Evolutionary conservation across 2,329 filamentous ascomycete genomes (phyloP), one percentile per base, ranked within the genome.

Genomic region (Arthrinium phaeospermum): DNA sequence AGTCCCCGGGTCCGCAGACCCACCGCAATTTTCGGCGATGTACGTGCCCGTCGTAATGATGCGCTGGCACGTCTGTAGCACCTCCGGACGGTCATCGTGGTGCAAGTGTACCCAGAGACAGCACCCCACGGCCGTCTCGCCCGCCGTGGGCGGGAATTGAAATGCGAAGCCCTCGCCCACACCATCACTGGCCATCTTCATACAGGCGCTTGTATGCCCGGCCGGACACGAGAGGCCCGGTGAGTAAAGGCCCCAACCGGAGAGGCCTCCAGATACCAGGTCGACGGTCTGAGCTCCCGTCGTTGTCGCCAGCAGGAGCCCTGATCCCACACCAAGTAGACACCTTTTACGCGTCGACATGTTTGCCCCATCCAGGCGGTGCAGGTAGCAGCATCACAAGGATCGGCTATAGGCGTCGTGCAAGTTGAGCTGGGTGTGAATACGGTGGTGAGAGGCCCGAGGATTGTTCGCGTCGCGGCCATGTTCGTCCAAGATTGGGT

Each of bases 241-340:
- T 2, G 72, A 73, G 37, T 73, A 73, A 30, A 73, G 68, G 6
- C 72, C 72, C 70, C 72, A 71, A 4, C 72, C 72, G 16, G 3
- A 4, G 1, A 67, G 37, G 22, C 16, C 37, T 4, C 13, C 10
- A 2, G 6, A 12, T 7, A 19, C 2, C 45, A 49, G 8, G 8
- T 64, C 22, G n/a, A 46, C 16, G 10, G 51, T 47, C n/a, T 4
- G 2, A 19, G 61, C 22, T n/a, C 57, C 70, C 3, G 22, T 45
- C 10, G 61, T 47, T 10, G 12, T 30, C 24, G 70, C 70, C 57
- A 68, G 57, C 70, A 71, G 14, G 41, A 53, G 44, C 30, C 4
- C 6, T 16, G 27, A 64, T 71, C 70, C 2, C 16, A 37, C 4
- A 46, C 27, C n/a, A n/a, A n/a, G n/a, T n/a, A n/a, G n/a, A n/a